Evolutionary conservation across 2,329 filamentous ascomycete genomes (phyloP), one percentile per base, ranked within the genome.

Genomic region (Hypocreales sp.): DNA sequence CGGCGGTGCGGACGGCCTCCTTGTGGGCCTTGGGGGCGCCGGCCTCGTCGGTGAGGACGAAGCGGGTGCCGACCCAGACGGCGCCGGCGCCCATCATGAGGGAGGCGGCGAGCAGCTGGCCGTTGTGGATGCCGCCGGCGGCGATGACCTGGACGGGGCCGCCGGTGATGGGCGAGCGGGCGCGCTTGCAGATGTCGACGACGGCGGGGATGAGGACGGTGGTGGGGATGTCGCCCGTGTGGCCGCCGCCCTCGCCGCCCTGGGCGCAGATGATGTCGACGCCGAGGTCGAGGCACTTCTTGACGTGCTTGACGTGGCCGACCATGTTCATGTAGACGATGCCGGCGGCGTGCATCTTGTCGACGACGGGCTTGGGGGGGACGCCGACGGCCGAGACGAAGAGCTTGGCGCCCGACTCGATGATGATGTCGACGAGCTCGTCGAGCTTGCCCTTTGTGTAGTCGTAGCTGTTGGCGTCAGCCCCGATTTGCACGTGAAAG

Each of bases 271-370:
- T 95, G 46, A 98, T 79, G 58, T 98, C 90, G 42, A 76, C 82
- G 39, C 86, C 90, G 32, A 86, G 70, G 27, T 87, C 83, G 36
- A 98, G 68, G 57, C 83, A 92, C 69, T 95, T 98, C 60, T 83
- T 71, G 37, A 93, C 87, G 62, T 98, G 90, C 75, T 98, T 98
- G 49, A 90, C 87, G 68, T 98, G 90, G 40, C 90, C 90, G 52
- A 98, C 86, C 90, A 98, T 98, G 76, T 98, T 98, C 90, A 95
- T 95, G 69, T 92, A 93, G 40, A 92, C 68, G 41, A 98, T 71
- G 40, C 86, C 86, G 46, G 73, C 62, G 48, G 73, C 70, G 70
- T 98, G 90, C 25, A 98, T 74, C 50, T 72, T 79, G 40, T 95
- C 84, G 46, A 98, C 84, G 32, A 94, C 77, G 41, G 69, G 62